Evolutionary conservation across 2,329 filamentous ascomycete genomes (phyloP).

Genomic region (Ceratocystis smalleyi): DNA sequence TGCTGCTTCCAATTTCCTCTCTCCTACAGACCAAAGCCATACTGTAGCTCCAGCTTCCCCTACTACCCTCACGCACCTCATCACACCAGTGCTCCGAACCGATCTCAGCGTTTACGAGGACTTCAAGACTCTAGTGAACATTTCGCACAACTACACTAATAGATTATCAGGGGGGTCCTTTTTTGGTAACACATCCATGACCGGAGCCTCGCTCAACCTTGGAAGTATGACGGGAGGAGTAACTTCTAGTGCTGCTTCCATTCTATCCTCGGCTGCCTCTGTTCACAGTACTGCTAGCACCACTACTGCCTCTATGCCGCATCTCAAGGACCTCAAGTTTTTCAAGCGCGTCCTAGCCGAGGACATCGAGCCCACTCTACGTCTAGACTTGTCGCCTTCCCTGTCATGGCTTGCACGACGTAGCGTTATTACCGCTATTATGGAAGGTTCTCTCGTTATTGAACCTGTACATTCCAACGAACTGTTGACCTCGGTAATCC

Average conservation of each 20-base stretch:
- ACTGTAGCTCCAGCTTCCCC: slow-evolving; percentile 38
- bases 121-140: slow-evolving; percentile 60
- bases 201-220: slow-evolving; percentile 36
- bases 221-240: slow-evolving; percentile 13
- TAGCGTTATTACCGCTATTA: slow-evolving; percentile 67
- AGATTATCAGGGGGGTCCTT: slow-evolving; percentile 29
- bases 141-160: slow-evolving; percentile 43
- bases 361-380: slow-evolving; percentile 85
- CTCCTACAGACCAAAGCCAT: slow-evolving; percentile 17
- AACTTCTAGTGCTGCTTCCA: slow-evolving; percentile 24
- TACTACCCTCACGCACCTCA: slow-evolving; percentile 63
- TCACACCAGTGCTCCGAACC: slow-evolving; percentile 68
- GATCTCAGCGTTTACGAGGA: slow-evolving; percentile 73
- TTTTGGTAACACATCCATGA: slow-evolving; percentile 28
- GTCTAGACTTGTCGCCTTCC: slow-evolving; percentile 76
- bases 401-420: slow-evolving; percentile 87
- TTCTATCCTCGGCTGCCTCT: slow-evolving; percentile 34
- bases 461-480: slow-evolving; percentile 60
- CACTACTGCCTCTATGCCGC: slow-evolving; percentile 22
- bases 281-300: slow-evolving; percentile 30
- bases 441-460: slow-evolving; percentile 72
- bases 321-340: slow-evolving; percentile 79
- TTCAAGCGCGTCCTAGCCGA: slow-evolving; percentile 81
- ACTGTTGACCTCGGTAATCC: slow-evolving; percentile 33
- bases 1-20: slow-evolving; percentile 19